These are phyloP conservation scores for Gracilaria gracilis DNA, from an alignment of 23 red algal genomes.

Conservation along the genomic window DNA sequence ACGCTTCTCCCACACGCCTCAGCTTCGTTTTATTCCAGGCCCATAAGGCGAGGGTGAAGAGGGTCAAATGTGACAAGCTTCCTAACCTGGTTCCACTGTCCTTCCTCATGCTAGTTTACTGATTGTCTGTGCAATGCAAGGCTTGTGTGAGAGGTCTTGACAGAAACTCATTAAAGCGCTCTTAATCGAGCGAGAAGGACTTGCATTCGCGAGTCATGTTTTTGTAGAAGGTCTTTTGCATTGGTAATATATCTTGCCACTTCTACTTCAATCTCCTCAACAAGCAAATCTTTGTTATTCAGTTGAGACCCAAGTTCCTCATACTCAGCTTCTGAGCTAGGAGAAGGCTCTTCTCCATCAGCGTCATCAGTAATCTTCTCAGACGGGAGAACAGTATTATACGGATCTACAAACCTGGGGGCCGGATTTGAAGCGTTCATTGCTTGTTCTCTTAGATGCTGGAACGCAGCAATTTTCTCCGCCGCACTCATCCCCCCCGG, in stretches of 20 bases:
- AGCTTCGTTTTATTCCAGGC: too few species aligned
- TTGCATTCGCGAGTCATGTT: constrained; percentile 60
- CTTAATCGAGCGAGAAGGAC: constrained; percentile 15
- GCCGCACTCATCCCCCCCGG: constrained; percentile 56
- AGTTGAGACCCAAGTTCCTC: constrained; percentile 7
- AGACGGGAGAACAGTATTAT: constrained; percentile 23
- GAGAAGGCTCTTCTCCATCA: constrained; percentile 43
- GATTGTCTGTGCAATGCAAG: too few species aligned
- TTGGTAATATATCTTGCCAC: constrained; percentile 31
- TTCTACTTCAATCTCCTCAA: constrained; percentile 49
- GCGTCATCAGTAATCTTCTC: constrained; percentile 36
- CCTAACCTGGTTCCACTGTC: too few species aligned
- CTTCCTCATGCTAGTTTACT: too few species aligned
- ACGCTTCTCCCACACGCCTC: too few species aligned
- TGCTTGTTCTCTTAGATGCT: constrained; percentile 27
- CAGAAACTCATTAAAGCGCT: background rate
- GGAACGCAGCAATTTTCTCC: constrained; percentile 62
- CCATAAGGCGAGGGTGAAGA: too few species aligned
- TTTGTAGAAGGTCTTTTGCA: constrained; percentile 9
- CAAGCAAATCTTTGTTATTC: constrained; percentile 14
- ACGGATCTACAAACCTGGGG: constrained; percentile 31
- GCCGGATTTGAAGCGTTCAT: constrained; percentile 19
- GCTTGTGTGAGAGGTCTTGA: background rate
- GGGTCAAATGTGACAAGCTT: too few species aligned
- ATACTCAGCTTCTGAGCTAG: constrained; percentile 30